These are phyloP conservation scores for Halophytophthora polymorphica DNA, from an alignment of 352 stramenopile species.

Conservation along the genomic window DNA sequence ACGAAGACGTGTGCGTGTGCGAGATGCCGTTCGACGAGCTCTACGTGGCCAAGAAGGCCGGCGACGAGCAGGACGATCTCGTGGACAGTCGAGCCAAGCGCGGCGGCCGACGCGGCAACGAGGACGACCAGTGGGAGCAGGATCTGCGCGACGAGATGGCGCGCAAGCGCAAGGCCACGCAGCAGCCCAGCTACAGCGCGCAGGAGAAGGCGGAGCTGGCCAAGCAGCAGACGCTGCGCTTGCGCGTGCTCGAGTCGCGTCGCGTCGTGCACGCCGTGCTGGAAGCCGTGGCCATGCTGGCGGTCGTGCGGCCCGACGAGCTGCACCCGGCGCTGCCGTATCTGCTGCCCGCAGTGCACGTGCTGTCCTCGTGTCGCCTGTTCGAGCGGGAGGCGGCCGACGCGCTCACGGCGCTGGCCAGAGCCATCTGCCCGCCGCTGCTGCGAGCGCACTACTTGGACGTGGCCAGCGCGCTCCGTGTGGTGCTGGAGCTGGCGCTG, in stretches of 20 bases:
- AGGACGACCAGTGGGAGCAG: constrained; percentile 85
- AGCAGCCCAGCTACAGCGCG: constrained; percentile 40
- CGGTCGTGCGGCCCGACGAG: constrained; percentile 50
- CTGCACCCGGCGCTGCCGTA: constrained; percentile 71
- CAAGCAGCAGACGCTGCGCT: constrained; percentile 58
- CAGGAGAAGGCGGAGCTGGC: constrained; percentile 58
- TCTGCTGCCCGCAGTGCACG: constrained; percentile 44
- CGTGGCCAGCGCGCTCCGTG: constrained; percentile 51
- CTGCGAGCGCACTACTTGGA: constrained; percentile 68
- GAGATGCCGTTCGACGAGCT: constrained; percentile 68
- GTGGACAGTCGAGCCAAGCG: constrained; percentile 28
- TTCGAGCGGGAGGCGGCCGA: constrained; percentile 41
- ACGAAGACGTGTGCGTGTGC: constrained; percentile 60
- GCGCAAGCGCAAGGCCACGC: constrained; percentile 54
- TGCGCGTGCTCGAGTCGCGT: constrained; percentile 41
- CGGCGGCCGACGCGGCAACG: constrained; percentile 52
- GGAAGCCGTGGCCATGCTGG: constrained; percentile 64
- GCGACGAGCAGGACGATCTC: constrained; percentile 27
- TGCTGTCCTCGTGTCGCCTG: constrained; percentile 58
- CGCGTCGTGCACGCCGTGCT: constrained; percentile 45
- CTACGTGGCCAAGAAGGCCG: constrained; percentile 62
- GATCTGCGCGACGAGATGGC: constrained; percentile 80
- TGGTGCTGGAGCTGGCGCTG: constrained; percentile 45
- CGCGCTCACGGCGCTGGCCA: constrained; percentile 45
- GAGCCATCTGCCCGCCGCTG: constrained; percentile 56